A percentile compares a stretch with the other conserved stretches of the same genome.
Evolutionary conservation across 352 stramenopile species (phyloP).

Genomic region (Phytophthora sojae): DNA sequence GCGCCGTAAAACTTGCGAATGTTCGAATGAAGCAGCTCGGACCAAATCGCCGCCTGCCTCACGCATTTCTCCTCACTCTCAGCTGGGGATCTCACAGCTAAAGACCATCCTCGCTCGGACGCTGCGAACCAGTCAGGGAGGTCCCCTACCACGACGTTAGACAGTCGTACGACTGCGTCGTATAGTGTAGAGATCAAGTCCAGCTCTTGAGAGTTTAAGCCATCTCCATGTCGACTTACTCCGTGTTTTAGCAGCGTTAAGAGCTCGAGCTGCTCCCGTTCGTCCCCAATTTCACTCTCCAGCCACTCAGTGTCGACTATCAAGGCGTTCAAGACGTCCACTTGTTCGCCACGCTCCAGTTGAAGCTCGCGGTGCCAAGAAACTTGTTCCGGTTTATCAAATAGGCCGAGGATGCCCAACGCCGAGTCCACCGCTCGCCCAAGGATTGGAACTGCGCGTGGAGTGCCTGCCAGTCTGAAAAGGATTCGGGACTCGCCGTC

Average conservation of each 20-base stretch:
- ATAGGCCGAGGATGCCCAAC: not conserved
- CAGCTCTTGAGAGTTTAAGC: slow-evolving; percentile 8
- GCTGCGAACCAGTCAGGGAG: slow-evolving; percentile 30
- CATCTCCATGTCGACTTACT: slow-evolving; percentile 3
- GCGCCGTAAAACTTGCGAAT: slow-evolving; percentile 27
- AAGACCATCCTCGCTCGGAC: not conserved
- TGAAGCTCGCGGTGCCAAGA: not conserved
- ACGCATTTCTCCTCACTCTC: slow-evolving; percentile 6
- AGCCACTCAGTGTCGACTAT: not conserved
- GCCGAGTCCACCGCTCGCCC: not conserved
- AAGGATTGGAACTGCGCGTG: not conserved
- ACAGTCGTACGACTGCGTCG: not conserved
- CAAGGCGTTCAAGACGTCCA: not conserved
- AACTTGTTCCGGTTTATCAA: not conserved
- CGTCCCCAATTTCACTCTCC: not conserved
- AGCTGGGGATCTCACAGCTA: not conserved
- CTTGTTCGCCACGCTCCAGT: not conserved
- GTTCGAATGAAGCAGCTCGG: slow-evolving; percentile 22
- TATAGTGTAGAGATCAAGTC: slow-evolving; percentile 14
- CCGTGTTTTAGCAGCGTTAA: slow-evolving; percentile 23
- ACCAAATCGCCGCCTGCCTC: not conserved
- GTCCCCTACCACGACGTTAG: slow-evolving; percentile 1
- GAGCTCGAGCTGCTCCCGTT: slow-evolving; percentile 20
- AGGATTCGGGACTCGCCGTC: not conserved
- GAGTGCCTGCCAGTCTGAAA: not conserved